These are phyloP conservation scores for Fusarium transvaalense DNA, from an alignment of 2,329 filamentous ascomycete species.

Conservation along the genomic window DNA sequence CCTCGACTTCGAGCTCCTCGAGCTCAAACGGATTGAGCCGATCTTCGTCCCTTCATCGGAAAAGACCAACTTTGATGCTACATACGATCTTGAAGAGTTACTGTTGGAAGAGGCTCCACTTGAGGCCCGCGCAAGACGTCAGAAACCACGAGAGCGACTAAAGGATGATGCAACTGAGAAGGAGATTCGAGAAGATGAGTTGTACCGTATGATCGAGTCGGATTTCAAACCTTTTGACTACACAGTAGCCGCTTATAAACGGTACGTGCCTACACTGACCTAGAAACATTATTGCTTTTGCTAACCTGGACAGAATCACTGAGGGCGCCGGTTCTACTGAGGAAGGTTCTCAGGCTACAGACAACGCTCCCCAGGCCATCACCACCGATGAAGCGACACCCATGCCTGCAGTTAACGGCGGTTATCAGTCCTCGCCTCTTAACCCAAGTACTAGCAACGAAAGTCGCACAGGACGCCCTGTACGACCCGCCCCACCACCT, in stretches of 20 bases:
- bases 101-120: constrained; percentile 93
- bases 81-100: constrained; percentile 95
- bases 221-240: constrained; percentile 98
- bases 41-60: constrained; percentile 94
- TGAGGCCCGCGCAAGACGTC: constrained; percentile 89
- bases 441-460: constrained; percentile 46
- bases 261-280: constrained; percentile 61
- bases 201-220: constrained; percentile 93
- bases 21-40: constrained; percentile 88
- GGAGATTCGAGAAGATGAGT: constrained; percentile 93
- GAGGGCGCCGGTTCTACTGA: constrained; percentile 43
- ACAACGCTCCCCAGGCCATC: constrained; percentile 59
- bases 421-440: constrained; percentile 45
- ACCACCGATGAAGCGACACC: constrained; percentile 65
- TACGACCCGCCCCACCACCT: constrained; percentile 55
- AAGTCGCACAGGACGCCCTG: constrained; percentile 45
- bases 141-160: constrained; percentile 91
- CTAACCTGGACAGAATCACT: constrained; percentile 55
- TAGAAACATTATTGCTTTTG: neutral
- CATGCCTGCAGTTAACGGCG: constrained; percentile 52
- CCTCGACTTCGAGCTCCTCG: constrained; percentile 86
- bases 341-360: constrained; percentile 29
- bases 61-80: constrained; percentile 99
- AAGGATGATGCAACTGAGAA: constrained; percentile 95
- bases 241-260: constrained; percentile 82